Conservation (phyloP, 1,139 yeast genomes). For the Pichia sp. region DNA sequence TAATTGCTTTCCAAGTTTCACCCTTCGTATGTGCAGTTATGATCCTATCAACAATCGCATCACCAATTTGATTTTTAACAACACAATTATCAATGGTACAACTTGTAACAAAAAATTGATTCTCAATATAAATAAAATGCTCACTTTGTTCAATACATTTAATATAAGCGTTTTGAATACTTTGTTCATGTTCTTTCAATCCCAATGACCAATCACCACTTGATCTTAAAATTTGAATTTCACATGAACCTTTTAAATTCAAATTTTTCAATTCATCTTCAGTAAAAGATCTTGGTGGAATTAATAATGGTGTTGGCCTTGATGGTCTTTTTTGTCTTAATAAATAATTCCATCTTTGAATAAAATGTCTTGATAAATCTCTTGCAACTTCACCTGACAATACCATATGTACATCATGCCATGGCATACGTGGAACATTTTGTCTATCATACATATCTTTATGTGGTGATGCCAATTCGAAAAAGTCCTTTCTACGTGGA, state of each 20-base stretch:
- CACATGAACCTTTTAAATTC: slow-evolving; percentile 81
- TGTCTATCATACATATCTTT: slow-evolving; percentile 89
- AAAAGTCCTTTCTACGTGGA: slow-evolving; percentile 87
- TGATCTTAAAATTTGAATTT: slow-evolving; percentile 81
- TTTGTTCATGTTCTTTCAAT: slow-evolving; percentile 72
- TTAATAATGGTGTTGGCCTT: slow-evolving; percentile 79
- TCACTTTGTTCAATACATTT: slow-evolving; percentile 86
- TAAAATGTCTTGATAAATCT: slow-evolving; percentile 88
- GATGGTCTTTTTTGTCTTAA: slow-evolving; percentile 92
- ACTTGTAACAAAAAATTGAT: slow-evolving; percentile 78
- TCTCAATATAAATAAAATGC: slow-evolving; percentile 90
- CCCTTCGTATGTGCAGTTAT: slow-evolving; percentile 77
- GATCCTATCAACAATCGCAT: slow-evolving; percentile 91
- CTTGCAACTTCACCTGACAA: slow-evolving; percentile 94
- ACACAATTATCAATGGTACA: slow-evolving; percentile 81
- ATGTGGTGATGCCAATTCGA: slow-evolving; percentile 73
- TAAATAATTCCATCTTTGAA: slow-evolving; percentile 95
- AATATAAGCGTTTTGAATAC: slow-evolving; percentile 89
- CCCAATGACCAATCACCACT: slow-evolving; percentile 94
- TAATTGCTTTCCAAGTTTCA: slow-evolving; percentile 81
- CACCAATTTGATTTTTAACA: slow-evolving; percentile 87
- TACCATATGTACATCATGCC: slow-evolving; percentile 99
- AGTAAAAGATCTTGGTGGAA: slow-evolving; percentile 88
- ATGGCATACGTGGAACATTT: slow-evolving; percentile 89
- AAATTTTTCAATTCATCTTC: slow-evolving; percentile 58